Conservation (phyloP, 2,329 filamentous ascomycete genomes). For the Tolypocladium sp. region DNA sequence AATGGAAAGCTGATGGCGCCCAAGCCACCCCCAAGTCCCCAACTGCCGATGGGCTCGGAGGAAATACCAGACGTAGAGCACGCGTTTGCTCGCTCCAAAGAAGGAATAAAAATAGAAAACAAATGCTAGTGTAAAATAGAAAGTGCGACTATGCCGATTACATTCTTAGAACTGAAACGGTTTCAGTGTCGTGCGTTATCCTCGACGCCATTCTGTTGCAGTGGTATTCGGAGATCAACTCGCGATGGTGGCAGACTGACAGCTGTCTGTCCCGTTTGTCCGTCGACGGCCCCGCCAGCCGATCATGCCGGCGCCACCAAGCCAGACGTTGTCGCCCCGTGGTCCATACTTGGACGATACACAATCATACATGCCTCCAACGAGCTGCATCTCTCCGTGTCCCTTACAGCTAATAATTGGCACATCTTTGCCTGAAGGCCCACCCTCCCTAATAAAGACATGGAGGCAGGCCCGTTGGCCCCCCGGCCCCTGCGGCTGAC, state of each 20-base stretch:
- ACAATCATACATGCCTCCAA: neutral
- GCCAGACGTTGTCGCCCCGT: neutral
- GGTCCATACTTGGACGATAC: neutral
- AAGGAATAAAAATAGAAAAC: neutral
- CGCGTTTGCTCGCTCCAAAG: too few relatives aligned
- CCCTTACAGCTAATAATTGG: neutral
- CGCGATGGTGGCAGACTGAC: neutral
- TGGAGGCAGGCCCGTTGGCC: neutral
- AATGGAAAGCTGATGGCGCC: neutral
- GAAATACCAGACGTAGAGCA: neutral
- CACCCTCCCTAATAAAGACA: neutral
- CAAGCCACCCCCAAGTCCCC: too few relatives aligned
- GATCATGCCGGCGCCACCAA: neutral
- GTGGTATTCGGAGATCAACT: neutral
- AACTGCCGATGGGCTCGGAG: neutral
- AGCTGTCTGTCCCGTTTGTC: neutral
- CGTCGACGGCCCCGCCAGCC: neutral
- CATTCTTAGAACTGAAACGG: neutral
- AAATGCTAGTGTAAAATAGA: neutral
- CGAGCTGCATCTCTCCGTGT: neutral
- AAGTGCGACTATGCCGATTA: neutral
- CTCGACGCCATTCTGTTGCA: neutral
- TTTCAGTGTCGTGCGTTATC: neutral
- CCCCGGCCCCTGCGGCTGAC: slow-evolving; percentile 2
- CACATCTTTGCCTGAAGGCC: neutral